These are phyloP conservation scores for Dillenia suffruticosa DNA, from an alignment of 164 flowering plant species.

Conservation along the genomic window DNA sequence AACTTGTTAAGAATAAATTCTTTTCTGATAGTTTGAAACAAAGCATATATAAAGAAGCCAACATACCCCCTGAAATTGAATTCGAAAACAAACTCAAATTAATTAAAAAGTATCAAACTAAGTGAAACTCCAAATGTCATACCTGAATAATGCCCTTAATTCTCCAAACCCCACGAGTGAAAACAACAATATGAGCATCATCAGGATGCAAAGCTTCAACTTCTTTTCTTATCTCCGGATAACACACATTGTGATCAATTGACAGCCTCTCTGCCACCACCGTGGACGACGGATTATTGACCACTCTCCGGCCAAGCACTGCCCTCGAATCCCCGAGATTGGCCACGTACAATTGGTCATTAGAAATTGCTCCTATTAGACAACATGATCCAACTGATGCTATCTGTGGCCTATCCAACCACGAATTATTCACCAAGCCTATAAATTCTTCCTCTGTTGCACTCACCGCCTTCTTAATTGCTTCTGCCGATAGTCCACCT, in stretches of 20 bases:
- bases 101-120: too few relatives aligned
- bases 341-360: constrained; percentile 37
- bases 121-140: constrained; percentile 4
- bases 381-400: constrained; percentile 56
- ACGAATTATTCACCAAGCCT: constrained; percentile 31
- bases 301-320: constrained; percentile 36
- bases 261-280: constrained; percentile 48
- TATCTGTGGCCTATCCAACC: constrained; percentile 33
- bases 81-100: too few relatives aligned
- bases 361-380: constrained; percentile 40
- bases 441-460: constrained; percentile 49
- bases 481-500: constrained; percentile 48
- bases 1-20: too few relatives aligned
- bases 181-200: constrained; percentile 40
- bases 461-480: constrained; percentile 41
- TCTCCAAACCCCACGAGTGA: constrained; percentile 50
- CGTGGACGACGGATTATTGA: background rate
- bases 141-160: constrained; percentile 63
- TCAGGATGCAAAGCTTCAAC: constrained; percentile 55
- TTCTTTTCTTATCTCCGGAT: constrained; percentile 50
- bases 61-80: too few relatives aligned
- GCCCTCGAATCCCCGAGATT: constrained; percentile 57
- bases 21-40: too few relatives aligned
- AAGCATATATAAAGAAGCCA: too few relatives aligned
- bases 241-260: constrained; percentile 48